These are phyloP conservation scores for Nakaseomyces delphensis DNA, from an alignment of 1,139 yeast species.

Conservation along the genomic window DNA sequence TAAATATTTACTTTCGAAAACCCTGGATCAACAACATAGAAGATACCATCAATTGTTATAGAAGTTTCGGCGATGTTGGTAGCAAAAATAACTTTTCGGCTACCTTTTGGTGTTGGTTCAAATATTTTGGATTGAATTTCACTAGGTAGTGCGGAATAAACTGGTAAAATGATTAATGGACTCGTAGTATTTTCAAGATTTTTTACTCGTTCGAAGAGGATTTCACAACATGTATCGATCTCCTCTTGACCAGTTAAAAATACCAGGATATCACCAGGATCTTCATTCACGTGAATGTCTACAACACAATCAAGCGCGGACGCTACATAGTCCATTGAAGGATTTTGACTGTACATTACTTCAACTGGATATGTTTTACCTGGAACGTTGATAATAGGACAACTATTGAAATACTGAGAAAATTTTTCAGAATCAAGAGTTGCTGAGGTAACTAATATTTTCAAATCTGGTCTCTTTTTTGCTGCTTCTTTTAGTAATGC, in stretches of 20 bases:
- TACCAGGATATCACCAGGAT: conserved; percentile 73
- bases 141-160: conserved; percentile 83
- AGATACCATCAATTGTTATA: conserved; percentile 86
- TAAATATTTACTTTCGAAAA: conserved; percentile 81
- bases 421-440: conserved; percentile 82
- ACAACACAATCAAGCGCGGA: conserved; percentile 74
- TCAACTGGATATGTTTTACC: conserved; percentile 91
- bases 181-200: conserved; percentile 54
- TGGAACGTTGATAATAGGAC: conserved; percentile 78
- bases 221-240: conserved; percentile 83
- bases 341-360: conserved; percentile 63
- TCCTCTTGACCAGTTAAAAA: conserved; percentile 89
- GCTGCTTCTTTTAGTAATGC: conserved; percentile 74
- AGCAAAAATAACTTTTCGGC: conserved; percentile 84
- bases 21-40: conserved; percentile 86
- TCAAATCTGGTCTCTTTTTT: conserved; percentile 58
- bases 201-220: conserved; percentile 56
- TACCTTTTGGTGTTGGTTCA: conserved; percentile 73
- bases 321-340: conserved; percentile 77
- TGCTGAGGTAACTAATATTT: conserved; percentile 83
- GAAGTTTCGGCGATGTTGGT: conserved; percentile 97
- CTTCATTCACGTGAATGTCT: conserved; percentile 73
- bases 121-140: conserved; percentile 76
- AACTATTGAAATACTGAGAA: conserved; percentile 62
- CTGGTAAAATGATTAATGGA: conserved; percentile 75